Evolutionary conservation across 306 rosid species (phyloP).

Genomic region (Lathyrus sativus): DNA sequence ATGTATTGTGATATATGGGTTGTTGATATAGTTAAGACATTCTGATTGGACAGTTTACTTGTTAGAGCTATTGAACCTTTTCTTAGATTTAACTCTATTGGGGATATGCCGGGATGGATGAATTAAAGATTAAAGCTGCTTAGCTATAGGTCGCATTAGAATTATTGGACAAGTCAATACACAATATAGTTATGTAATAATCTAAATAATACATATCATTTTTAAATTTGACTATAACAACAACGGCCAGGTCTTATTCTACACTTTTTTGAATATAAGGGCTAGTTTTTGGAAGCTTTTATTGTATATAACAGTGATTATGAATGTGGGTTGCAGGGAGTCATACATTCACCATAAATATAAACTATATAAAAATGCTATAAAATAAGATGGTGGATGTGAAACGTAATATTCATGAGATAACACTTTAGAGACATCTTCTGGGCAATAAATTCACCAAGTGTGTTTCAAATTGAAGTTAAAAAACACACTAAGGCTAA

Average conservation of each 20-base stretch:
- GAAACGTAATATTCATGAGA: neutral
- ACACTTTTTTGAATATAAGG: too few relatives aligned
- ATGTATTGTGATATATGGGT: constrained; percentile 4
- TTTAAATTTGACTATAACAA: neutral
- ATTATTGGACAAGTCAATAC: constrained; percentile 7
- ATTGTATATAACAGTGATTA: too few relatives aligned
- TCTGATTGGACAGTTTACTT: constrained; percentile 8
- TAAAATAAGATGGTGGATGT: constrained; percentile 1
- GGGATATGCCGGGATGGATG: constrained; percentile 8
- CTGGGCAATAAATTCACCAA: neutral
- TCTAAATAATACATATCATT: neutral
- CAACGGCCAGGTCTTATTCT: neutral
- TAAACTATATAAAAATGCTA: constrained; percentile 8
- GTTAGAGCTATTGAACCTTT: constrained; percentile 9
- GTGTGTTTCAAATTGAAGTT: neutral
- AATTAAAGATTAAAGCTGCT: neutral
- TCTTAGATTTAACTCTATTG: constrained; percentile 10
- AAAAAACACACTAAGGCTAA: constrained; percentile 3
- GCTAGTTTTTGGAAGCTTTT: too few relatives aligned
- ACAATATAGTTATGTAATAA: neutral
- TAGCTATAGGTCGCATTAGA: neutral
- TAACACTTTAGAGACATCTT: neutral
- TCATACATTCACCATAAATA: constrained; percentile 2
- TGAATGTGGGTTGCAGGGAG: constrained; percentile 5
- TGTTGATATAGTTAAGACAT: constrained; percentile 23